Conservation (phyloP, 2,329 filamentous ascomycete species). For the Sclerotinia nivalis region DNA sequence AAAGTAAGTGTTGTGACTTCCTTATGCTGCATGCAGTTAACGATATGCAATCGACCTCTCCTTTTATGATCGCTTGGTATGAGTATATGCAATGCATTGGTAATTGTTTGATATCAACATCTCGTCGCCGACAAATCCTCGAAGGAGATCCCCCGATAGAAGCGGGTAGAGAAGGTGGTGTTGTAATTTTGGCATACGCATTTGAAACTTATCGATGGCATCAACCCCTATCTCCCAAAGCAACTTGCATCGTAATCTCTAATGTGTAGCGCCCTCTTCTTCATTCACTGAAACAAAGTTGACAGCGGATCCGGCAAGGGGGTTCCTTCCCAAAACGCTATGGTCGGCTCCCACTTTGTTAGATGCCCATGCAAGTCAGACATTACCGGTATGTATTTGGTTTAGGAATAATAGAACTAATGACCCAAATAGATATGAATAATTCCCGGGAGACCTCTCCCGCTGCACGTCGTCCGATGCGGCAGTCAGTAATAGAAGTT, state of each 20-base stretch:
- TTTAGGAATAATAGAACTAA: neutral
- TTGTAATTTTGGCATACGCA: neutral
- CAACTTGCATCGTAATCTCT: neutral
- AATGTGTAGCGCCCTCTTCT: neutral
- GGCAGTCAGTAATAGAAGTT: neutral
- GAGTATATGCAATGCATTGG: neutral
- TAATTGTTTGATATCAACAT: neutral
- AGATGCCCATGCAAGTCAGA: neutral
- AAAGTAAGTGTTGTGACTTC: neutral
- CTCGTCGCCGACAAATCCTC: neutral
- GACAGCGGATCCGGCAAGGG: neutral
- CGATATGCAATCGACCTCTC: neutral
- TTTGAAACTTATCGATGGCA: neutral
- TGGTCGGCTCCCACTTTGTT: neutral
- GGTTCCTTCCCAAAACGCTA: neutral
- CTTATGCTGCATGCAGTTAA: neutral
- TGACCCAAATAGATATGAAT: neutral
- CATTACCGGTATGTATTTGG: neutral
- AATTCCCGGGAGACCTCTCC: slow-evolving; percentile 18
- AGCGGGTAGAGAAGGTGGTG: neutral
- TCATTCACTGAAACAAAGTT: neutral
- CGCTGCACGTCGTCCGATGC: slow-evolving; percentile 14
- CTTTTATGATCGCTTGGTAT: neutral
- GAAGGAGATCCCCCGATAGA: neutral
- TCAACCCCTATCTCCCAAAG: neutral